These are phyloP conservation scores for Pseudogymnoascus sp. DNA, from an alignment of 2,329 filamentous ascomycete species.

Conservation along the genomic window DNA sequence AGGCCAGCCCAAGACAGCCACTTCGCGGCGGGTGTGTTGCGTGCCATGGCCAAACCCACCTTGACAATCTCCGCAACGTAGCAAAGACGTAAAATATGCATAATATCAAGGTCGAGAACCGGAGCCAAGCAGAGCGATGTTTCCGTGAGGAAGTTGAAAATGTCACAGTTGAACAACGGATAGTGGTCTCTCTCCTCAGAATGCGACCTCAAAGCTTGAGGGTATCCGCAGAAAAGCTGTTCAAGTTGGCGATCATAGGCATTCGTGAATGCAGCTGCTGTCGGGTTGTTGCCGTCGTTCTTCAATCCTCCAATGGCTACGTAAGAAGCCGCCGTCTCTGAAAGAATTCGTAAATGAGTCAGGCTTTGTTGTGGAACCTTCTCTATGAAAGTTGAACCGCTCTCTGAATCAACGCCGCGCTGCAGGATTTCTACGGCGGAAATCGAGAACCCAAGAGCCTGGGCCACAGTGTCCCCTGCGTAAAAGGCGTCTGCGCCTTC, in stretches of 20 bases:
- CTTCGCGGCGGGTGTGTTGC: constrained; percentile 43
- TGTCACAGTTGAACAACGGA: constrained; percentile 61
- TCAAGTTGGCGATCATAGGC: constrained; percentile 67
- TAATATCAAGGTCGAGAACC: constrained; percentile 63
- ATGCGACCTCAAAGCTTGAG: constrained; percentile 22
- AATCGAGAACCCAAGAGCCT: constrained; percentile 74
- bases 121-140: constrained; percentile 64
- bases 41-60: constrained; percentile 55
- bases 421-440: constrained; percentile 87
- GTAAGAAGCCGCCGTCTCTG: constrained; percentile 83
- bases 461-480: constrained; percentile 53
- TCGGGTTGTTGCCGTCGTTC: constrained; percentile 50
- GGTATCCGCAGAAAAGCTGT: constrained; percentile 61
- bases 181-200: constrained; percentile 23
- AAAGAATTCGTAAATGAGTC: constrained; percentile 79
- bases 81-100: constrained; percentile 75
- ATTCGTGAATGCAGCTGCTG: constrained; percentile 58
- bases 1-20: constrained; percentile 36
- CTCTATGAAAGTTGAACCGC: constrained; percentile 69
- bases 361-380: constrained; percentile 77
- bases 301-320: constrained; percentile 67
- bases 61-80: constrained; percentile 89
- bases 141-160: constrained; percentile 76
- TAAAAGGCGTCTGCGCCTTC: constrained; percentile 39
- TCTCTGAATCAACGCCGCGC: constrained; percentile 69